Percentiles rank a stretch among this genome's conserved stretches.
Evolutionary conservation across 208 protist genomes (phyloP).

Genomic region (Leishmania lainsoni): DNA sequence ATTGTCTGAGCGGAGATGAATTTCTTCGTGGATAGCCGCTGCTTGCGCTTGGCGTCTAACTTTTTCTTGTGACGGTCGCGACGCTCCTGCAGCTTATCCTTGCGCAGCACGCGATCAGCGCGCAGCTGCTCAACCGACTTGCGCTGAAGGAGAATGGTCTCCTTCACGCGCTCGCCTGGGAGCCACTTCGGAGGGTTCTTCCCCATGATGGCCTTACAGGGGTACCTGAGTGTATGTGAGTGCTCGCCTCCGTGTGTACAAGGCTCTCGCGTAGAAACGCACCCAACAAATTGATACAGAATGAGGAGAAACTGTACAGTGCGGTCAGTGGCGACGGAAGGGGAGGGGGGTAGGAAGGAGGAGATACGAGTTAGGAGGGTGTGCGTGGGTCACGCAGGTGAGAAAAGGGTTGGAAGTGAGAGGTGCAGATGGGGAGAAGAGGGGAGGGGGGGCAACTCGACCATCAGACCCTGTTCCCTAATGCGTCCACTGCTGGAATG

Average conservation of each 20-base stretch:
- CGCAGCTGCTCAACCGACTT: slow-evolving; percentile 90
- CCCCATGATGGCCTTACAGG: slow-evolving; percentile 48
- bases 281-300: background rate
- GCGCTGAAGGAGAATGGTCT: slow-evolving; percentile 90
- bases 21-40: slow-evolving; percentile 83
- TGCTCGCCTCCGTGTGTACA: background rate
- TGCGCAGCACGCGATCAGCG: slow-evolving; percentile 80
- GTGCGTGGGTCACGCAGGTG: background rate
- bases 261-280: background rate
- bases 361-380: background rate
- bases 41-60: slow-evolving; percentile 85
- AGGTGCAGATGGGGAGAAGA: background rate
- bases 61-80: slow-evolving; percentile 82
- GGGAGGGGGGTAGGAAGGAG: background rate
- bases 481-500: background rate
- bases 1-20: slow-evolving; percentile 88
- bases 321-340: background rate
- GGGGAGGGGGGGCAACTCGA: background rate
- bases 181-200: slow-evolving; percentile 91
- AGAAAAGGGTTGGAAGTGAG: background rate
- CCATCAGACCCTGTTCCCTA: background rate
- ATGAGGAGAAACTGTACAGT: background rate
- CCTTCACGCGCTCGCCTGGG: slow-evolving; percentile 90
- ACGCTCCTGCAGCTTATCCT: slow-evolving; percentile 80
- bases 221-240: background rate